Percentiles rank a stretch among this genome's conserved stretches.
These are phyloP conservation scores for Zygoascus sp. DNA, from an alignment of 1,139 yeast species.

Conservation along the genomic window DNA sequence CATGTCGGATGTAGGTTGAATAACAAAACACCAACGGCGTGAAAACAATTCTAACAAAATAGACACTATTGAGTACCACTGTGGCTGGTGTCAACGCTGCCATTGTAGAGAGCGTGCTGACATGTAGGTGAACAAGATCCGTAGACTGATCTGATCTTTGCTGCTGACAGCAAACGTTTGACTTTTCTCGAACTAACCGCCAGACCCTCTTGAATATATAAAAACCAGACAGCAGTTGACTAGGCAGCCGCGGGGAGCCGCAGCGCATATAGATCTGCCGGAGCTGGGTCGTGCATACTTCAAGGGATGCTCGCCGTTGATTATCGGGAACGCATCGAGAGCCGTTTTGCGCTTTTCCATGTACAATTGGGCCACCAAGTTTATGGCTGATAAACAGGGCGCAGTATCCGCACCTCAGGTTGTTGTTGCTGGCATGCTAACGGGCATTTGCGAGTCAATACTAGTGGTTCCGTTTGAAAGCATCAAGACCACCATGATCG, in stretches of 20 bases:
- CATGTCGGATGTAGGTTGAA: slow-evolving; percentile 10
- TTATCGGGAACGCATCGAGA: slow-evolving; percentile 70
- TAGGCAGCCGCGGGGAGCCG: slow-evolving; percentile 35
- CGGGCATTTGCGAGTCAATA: slow-evolving; percentile 67
- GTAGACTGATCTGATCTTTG: not conserved
- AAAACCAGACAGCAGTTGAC: slow-evolving; percentile 67
- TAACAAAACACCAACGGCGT: not conserved
- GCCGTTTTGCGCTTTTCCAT: slow-evolving; percentile 67
- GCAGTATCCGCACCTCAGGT: slow-evolving; percentile 36
- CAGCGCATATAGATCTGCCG: slow-evolving; percentile 34
- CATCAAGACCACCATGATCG: slow-evolving; percentile 64
- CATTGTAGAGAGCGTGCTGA: slow-evolving; percentile 60
- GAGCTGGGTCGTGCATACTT: slow-evolving; percentile 48
- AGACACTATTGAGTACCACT: slow-evolving; percentile 50
- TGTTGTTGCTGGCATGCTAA: slow-evolving; percentile 74
- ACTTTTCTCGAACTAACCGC: too few species aligned
- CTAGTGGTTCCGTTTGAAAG: slow-evolving; percentile 88
- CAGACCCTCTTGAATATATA: slow-evolving; percentile 73
- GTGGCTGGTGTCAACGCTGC: slow-evolving; percentile 77
- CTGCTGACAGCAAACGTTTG: not conserved
- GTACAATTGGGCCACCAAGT: slow-evolving; percentile 71
- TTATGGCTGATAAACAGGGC: slow-evolving; percentile 50
- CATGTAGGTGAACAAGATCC: slow-evolving; percentile 44
- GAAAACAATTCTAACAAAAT: not conserved
- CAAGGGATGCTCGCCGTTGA: slow-evolving; percentile 74